Conservation (phyloP, 2,329 filamentous ascomycete species). For the Aureobasidium zeae region DNA sequence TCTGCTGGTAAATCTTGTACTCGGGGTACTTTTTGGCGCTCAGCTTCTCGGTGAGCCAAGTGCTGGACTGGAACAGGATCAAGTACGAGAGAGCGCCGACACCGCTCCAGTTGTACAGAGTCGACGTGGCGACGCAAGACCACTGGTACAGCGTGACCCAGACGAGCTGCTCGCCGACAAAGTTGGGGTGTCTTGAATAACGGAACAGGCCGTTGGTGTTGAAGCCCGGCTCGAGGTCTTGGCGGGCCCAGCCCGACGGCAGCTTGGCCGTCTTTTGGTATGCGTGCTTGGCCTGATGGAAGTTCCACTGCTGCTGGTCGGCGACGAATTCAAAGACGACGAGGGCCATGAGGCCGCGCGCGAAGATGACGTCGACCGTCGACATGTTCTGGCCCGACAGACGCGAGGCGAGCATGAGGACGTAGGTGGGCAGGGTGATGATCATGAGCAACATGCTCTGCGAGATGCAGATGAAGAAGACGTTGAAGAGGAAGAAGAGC, state of each 20-base stretch:
- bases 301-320: constrained; percentile 91
- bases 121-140: constrained; percentile 65
- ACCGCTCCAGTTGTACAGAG: constrained; percentile 68
- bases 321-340: constrained; percentile 66
- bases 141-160: constrained; percentile 87
- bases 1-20: constrained; percentile 73
- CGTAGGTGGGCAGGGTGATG: constrained; percentile 73
- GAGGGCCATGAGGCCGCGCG: constrained; percentile 46
- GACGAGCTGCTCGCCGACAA: constrained; percentile 80
- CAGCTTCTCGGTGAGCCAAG: constrained; percentile 75
- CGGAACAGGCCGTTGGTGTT: constrained; percentile 75
- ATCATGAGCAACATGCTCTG: constrained; percentile 67
- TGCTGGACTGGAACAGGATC: constrained; percentile 80
- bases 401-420: constrained; percentile 62
- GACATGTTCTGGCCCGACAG: constrained; percentile 44
- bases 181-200: constrained; percentile 88
- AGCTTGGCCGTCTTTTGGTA: constrained; percentile 68
- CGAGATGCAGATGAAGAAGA: constrained; percentile 75
- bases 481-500: constrained; percentile 75
- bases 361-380: constrained; percentile 49
- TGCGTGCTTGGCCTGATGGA: constrained; percentile 67
- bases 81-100: constrained; percentile 61
- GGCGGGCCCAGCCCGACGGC: constrained; percentile 48
- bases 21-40: constrained; percentile 77
- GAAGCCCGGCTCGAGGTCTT: constrained; percentile 85